A percentile compares a stretch with the other conserved stretches of the same genome.
Evolutionary conservation across 345 rosid genomes (phyloP).

Genomic region (Eutrema yunnanense): DNA sequence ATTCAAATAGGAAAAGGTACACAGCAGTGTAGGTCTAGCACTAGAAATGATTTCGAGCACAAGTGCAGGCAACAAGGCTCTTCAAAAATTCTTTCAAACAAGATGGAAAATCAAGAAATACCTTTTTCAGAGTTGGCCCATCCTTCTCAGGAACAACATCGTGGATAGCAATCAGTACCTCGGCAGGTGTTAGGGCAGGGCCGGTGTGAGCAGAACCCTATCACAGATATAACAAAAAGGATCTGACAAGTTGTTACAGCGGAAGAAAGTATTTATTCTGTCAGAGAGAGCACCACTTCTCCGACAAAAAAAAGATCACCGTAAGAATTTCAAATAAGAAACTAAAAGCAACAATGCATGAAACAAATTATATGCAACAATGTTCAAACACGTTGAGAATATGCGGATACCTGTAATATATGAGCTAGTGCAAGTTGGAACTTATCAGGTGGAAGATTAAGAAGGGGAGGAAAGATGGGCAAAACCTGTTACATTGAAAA

Average conservation of each 20-base stretch:
- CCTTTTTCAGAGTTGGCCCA: conserved; percentile 84
- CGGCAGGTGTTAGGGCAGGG: conserved; percentile 97
- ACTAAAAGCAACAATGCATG: background rate
- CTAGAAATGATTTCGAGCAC: conserved; percentile 11
- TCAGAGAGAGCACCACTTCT: background rate
- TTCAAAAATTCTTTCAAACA: conserved; percentile 14
- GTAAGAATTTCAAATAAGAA: background rate
- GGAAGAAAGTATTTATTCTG: background rate
- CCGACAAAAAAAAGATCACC: conserved; percentile 1
- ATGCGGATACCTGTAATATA: conserved; percentile 71
- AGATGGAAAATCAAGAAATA: conserved; percentile 20
- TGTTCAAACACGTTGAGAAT: conserved; percentile 3
- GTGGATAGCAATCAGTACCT: conserved; percentile 94
- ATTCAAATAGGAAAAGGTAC: background rate
- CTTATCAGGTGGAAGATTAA: conserved; percentile 82
- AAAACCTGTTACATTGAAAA: conserved; percentile 52
- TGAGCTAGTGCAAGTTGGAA: conserved; percentile 95
- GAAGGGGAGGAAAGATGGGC: conserved; percentile 89
- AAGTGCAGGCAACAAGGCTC: conserved; percentile 4
- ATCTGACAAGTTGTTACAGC: background rate
- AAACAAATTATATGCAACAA: background rate
- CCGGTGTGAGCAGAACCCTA: conserved; percentile 99
- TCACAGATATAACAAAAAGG: conserved; percentile 20
- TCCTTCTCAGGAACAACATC: conserved; percentile 81
- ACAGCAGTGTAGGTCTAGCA: conserved; percentile 4